Evolutionary conservation across 305 asterid genomes (phyloP).

Genomic region (Fraxinus sp.): DNA sequence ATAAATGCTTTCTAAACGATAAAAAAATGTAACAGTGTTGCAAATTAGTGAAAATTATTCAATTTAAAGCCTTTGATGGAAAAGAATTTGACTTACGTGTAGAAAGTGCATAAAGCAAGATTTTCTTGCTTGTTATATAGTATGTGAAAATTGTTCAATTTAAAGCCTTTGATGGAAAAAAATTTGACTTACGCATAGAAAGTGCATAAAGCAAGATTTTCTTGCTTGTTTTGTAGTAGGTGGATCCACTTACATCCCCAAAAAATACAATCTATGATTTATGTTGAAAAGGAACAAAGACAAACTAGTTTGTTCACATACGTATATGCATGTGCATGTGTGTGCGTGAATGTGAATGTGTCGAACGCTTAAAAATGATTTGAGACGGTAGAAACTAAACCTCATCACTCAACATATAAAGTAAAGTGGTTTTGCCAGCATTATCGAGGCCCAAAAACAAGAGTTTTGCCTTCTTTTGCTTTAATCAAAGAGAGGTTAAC

Average conservation of each 20-base stretch:
- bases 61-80: neutral
- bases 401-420: conserved; percentile 77
- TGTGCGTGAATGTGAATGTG: neutral
- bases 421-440: conserved; percentile 81
- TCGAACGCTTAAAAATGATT: neutral
- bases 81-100: neutral
- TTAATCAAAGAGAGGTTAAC: conserved; percentile 56
- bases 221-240: neutral
- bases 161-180: neutral
- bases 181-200: neutral
- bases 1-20: neutral
- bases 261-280: neutral
- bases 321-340: neutral
- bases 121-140: neutral
- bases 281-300: neutral
- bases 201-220: neutral
- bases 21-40: neutral
- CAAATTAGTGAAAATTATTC: neutral
- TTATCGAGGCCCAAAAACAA: conserved; percentile 80
- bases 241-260: neutral
- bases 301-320: neutral
- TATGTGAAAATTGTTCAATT: neutral
- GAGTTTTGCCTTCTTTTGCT: conserved; percentile 78
- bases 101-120: neutral
- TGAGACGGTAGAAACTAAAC: conserved; percentile 18